phyloP scores from a whole-genome alignment of 2,329 filamentous ascomycete species.

The Phyllosticta citribraziliensis region DNA sequence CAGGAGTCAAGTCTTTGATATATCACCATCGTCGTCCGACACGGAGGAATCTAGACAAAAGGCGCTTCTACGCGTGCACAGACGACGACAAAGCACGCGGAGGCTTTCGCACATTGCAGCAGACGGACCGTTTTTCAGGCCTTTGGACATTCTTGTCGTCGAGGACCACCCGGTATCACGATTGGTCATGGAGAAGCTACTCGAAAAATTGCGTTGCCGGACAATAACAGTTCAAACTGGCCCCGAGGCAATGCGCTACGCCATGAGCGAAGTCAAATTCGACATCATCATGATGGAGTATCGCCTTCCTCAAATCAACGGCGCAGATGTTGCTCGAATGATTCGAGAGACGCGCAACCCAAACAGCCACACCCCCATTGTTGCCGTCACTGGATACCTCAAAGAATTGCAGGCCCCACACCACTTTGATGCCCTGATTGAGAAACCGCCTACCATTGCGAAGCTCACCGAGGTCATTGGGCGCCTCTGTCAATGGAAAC shows the following conservation, averaged over 20 bases:
- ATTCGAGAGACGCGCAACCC: slow-evolving; percentile 93
- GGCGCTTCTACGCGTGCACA: slow-evolving; percentile 80
- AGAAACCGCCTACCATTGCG: slow-evolving; percentile 89
- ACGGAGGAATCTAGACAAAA: slow-evolving; percentile 92
- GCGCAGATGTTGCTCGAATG: slow-evolving; percentile 93
- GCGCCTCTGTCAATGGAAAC: slow-evolving; percentile 86
- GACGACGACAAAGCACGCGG: slow-evolving; percentile 89
- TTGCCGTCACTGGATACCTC: slow-evolving; percentile 94
- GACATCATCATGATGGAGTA: slow-evolving; percentile 98
- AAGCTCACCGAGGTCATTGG: slow-evolving; percentile 85
- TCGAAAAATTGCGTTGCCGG: slow-evolving; percentile 90
- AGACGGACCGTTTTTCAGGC: slow-evolving; percentile 77
- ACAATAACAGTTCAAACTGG: slow-evolving; percentile 88
- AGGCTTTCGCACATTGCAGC: slow-evolving; percentile 84
- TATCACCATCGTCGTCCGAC: slow-evolving; percentile 94
- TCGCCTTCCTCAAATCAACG: slow-evolving; percentile 88
- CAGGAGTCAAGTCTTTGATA: slow-evolving; percentile 87
- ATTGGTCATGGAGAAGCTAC: slow-evolving; percentile 96
- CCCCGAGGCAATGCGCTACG: slow-evolving; percentile 83
- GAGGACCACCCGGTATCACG: slow-evolving; percentile 96
- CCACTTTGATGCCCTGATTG: slow-evolving; percentile 89
- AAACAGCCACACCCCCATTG: slow-evolving; percentile 89
- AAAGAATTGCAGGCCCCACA: slow-evolving; percentile 93
- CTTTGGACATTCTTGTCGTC: slow-evolving; percentile 88
- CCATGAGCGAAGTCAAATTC: slow-evolving; percentile 95